Evolutionary conservation across 768 basidiomycete genomes (phyloP).

Genomic region (Suillus hirtellus): DNA sequence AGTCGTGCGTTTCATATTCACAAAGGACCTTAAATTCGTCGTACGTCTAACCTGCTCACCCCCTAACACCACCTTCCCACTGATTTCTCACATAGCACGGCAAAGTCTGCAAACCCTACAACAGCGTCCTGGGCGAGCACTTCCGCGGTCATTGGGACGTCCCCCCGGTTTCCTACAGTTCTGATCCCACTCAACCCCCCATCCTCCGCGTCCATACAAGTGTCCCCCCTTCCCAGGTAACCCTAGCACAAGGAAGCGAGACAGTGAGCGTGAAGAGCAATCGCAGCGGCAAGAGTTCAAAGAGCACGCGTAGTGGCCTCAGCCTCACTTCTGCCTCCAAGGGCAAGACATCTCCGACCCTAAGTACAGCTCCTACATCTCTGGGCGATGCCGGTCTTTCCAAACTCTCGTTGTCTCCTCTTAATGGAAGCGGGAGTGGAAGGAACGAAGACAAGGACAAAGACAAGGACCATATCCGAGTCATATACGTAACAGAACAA

Average conservation of each 20-base stretch:
- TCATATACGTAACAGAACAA: constrained; percentile 88
- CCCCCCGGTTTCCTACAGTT: constrained; percentile 55
- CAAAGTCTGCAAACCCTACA: constrained; percentile 93
- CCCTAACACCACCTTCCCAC: neutral
- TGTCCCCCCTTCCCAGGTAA: constrained; percentile 20
- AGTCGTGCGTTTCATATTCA: constrained; percentile 82
- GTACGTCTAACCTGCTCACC: constrained; percentile 46
- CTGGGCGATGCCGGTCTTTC: constrained; percentile 45
- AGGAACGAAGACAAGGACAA: constrained; percentile 26
- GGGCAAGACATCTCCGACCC: constrained; percentile 47
- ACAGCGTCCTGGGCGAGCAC: constrained; percentile 85
- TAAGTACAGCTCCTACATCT: constrained; percentile 49
- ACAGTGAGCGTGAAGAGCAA: constrained; percentile 51
- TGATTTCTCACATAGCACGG: constrained; percentile 57
- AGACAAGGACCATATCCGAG: constrained; percentile 42
- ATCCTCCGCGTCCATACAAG: constrained; percentile 44
- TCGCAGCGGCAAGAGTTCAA: constrained; percentile 55
- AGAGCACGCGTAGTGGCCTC: constrained; percentile 58
- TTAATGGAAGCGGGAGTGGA: constrained; percentile 21
- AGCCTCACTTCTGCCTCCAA: constrained; percentile 59
- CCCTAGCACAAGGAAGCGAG: constrained; percentile 33
- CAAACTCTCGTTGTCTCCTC: constrained; percentile 52
- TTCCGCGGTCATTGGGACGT: constrained; percentile 89
- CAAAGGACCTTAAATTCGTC: constrained; percentile 92
- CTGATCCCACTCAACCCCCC: constrained; percentile 47